A percentile compares a stretch with the other conserved stretches of the same genome.
Evolutionary conservation across 2,329 filamentous ascomycete genomes (phyloP).

Genomic region (Dactylellina haptotyla): DNA sequence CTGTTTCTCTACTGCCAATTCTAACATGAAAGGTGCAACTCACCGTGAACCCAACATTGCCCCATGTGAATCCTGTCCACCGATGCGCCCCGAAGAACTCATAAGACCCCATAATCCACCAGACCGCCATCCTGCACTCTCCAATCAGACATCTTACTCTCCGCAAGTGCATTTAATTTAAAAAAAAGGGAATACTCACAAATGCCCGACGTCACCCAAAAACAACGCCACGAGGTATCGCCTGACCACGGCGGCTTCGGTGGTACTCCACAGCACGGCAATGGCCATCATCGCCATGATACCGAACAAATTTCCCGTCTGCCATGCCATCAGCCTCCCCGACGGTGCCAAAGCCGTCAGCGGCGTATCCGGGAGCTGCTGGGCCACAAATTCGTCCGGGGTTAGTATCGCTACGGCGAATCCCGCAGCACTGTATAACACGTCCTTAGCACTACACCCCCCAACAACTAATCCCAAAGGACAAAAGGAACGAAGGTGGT

Average conservation of each 20-base stretch:
- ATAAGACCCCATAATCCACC: conserved; percentile 45
- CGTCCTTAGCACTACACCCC: neutral
- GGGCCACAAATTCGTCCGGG: conserved; percentile 46
- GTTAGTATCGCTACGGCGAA: conserved; percentile 51
- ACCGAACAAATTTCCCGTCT: conserved; percentile 55
- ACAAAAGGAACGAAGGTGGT: neutral
- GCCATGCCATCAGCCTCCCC: conserved; percentile 40
- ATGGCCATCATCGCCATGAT: conserved; percentile 53
- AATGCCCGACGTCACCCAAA: conserved; percentile 55
- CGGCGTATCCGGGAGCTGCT: conserved; percentile 46
- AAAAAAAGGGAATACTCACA: conserved; percentile 38
- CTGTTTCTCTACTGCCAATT: neutral
- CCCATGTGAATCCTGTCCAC: conserved; percentile 53
- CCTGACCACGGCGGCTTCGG: conserved; percentile 51
- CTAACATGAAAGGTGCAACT: neutral
- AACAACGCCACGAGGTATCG: conserved; percentile 53
- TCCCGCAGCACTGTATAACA: conserved; percentile 37
- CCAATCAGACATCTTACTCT: neutral
- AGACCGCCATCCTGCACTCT: conserved; percentile 26
- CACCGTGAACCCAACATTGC: conserved; percentile 55
- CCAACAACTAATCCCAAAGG: conserved; percentile 16
- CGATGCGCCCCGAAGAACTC: conserved; percentile 45
- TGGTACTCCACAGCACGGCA: conserved; percentile 54
- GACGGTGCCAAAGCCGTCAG: conserved; percentile 20
- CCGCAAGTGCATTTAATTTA: neutral